Evolutionary conservation across 75 land plant genomes (phyloP).

Genomic region (Isoetes taiwanensis): DNA sequence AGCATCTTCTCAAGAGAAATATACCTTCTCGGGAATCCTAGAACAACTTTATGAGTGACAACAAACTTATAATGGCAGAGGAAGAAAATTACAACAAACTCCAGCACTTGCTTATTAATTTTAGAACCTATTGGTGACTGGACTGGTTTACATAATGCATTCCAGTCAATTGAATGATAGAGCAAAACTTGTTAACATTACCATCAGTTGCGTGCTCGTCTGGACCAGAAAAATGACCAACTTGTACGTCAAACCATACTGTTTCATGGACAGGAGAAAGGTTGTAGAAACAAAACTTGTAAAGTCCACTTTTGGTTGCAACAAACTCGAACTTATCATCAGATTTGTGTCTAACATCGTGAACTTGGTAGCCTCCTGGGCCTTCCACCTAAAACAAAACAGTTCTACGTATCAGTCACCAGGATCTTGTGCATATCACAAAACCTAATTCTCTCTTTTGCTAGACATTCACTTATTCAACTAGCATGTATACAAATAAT

Average conservation of each 20-base stretch:
- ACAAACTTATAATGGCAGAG: background rate
- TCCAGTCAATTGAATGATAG: background rate
- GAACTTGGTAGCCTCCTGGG: constrained; percentile 56
- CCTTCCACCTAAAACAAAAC: constrained; percentile 47
- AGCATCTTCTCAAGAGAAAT: too few species aligned
- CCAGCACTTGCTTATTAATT: background rate
- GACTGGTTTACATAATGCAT: too few species aligned
- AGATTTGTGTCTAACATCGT: constrained; percentile 44
- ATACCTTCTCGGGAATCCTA: background rate
- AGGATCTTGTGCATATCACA: background rate
- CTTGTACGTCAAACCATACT: constrained; percentile 72
- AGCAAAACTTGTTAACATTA: constrained; percentile 9
- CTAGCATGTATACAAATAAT: background rate
- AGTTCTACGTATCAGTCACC: constrained; percentile 1
- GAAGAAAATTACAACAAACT: background rate
- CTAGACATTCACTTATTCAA: background rate
- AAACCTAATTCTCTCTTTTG: background rate
- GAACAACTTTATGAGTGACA: background rate
- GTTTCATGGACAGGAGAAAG: constrained; percentile 75
- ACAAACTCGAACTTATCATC: constrained; percentile 62
- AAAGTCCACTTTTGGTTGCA: constrained; percentile 42
- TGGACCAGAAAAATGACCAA: constrained; percentile 37
- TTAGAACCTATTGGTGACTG: too few species aligned
- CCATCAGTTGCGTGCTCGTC: constrained; percentile 86
- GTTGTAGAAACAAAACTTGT: constrained; percentile 76